Evolutionary conservation across 495 filamentous ascomycete genomes (phyloP).

Genomic region (Aspergillus cavernicola): DNA sequence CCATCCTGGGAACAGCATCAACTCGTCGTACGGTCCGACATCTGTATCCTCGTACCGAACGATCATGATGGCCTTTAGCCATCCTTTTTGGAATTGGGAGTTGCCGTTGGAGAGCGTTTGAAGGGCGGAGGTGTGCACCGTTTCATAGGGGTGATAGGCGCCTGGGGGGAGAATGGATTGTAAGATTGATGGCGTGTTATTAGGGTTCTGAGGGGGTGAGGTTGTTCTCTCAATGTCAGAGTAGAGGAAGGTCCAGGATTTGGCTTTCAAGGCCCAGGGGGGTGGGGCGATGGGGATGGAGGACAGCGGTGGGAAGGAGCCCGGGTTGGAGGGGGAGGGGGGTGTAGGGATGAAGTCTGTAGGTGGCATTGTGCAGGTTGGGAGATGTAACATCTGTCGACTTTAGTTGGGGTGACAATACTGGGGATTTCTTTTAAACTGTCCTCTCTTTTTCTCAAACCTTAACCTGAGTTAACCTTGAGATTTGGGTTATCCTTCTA

Average conservation of each 20-base stretch:
- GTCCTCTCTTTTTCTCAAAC: too few relatives aligned
- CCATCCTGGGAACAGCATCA: neutral
- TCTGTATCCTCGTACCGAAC: neutral
- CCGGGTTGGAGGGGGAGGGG: neutral
- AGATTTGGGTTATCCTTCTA: too few relatives aligned
- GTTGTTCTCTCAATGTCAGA: neutral
- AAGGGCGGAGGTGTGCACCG: neutral
- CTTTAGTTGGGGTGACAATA: too few relatives aligned
- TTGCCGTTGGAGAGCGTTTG: neutral
- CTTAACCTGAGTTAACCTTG: too few relatives aligned
- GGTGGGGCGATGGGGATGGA: slow-evolving; percentile 3
- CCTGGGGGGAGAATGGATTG: neutral
- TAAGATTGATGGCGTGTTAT: neutral
- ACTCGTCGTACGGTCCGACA: slow-evolving; percentile 2
- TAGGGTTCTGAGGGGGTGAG: slow-evolving; percentile 1
- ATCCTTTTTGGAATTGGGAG: neutral
- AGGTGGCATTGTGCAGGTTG: too few relatives aligned
- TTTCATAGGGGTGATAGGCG: slow-evolving; percentile 1
- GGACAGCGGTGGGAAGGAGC: neutral
- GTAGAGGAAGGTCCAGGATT: slow-evolving; percentile 4
- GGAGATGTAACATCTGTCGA: too few relatives aligned
- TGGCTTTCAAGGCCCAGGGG: slow-evolving; percentile 2
- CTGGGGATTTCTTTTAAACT: too few relatives aligned
- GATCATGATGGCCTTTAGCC: slow-evolving; percentile 3
- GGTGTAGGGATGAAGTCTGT: neutral